Conservation (phyloP, 129 eudicot genomes). For the Smallanthus sonchifolius region DNA sequence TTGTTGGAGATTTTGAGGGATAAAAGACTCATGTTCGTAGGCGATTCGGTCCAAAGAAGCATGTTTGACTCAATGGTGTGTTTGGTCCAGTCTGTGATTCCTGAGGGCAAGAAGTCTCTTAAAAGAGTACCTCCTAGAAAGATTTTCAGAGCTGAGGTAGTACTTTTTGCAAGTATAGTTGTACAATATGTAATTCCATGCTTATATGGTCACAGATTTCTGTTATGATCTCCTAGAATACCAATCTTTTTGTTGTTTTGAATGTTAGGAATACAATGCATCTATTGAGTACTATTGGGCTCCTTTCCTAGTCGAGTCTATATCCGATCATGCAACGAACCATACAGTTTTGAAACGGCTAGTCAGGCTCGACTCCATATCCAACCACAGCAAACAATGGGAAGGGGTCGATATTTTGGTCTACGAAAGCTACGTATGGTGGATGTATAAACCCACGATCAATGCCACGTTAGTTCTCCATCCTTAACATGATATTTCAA, state of each 20-base stretch:
- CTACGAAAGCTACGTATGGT: slow-evolving; percentile 95
- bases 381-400: slow-evolving; percentile 73
- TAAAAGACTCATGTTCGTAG: slow-evolving; percentile 90
- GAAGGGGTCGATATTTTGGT: slow-evolving; percentile 80
- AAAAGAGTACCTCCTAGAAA: slow-evolving; percentile 72
- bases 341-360: slow-evolving; percentile 68
- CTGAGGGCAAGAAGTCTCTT: slow-evolving; percentile 61
- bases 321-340: slow-evolving; percentile 88
- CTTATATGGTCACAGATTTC: not conserved
- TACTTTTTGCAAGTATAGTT: not conserved
- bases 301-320: slow-evolving; percentile 87
- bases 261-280: slow-evolving; percentile 75
- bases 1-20: slow-evolving; percentile 78
- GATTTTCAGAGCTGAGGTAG: slow-evolving; percentile 79
- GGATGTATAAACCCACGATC: slow-evolving; percentile 89
- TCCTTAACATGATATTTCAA: not conserved
- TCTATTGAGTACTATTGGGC: slow-evolving; percentile 97
- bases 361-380: slow-evolving; percentile 72
- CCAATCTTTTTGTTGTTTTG: not conserved
- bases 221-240: not conserved
- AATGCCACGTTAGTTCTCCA: slow-evolving; percentile 67
- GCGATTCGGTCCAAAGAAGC: slow-evolving; percentile 91
- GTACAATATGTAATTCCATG: not conserved
- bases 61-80: slow-evolving; percentile 98
- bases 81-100: slow-evolving; percentile 71